phyloP scores from a whole-genome alignment of 345 rosid genomes.

The Citrus hindsii region DNA sequence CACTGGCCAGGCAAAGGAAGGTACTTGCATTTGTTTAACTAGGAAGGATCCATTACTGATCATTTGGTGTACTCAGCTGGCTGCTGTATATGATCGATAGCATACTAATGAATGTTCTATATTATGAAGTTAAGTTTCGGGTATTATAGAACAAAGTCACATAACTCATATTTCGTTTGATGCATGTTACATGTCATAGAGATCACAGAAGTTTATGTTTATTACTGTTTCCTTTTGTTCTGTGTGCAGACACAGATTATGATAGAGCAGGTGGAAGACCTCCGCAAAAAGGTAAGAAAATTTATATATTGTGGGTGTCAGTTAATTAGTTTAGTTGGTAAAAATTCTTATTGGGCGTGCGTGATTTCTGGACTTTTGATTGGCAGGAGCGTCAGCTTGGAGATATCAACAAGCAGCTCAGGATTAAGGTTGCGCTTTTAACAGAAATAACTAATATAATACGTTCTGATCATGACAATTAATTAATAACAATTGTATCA shows the following conservation, averaged over 20 bases:
- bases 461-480: too few relatives aligned
- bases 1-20: slow-evolving; percentile 74
- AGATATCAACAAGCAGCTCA: slow-evolving; percentile 83
- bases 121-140: too few relatives aligned
- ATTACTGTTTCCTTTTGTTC: neutral
- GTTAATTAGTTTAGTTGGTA: too few relatives aligned
- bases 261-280: slow-evolving; percentile 84
- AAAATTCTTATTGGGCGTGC: too few relatives aligned
- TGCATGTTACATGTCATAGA: neutral
- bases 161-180: neutral
- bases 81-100: neutral
- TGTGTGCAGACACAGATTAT: slow-evolving; percentile 58
- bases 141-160: too few relatives aligned
- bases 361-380: neutral
- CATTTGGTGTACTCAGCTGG: too few relatives aligned
- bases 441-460: too few relatives aligned
- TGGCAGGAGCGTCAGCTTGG: slow-evolving; percentile 86
- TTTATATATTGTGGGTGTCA: neutral
- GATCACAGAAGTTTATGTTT: neutral
- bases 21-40: slow-evolving; percentile 22
- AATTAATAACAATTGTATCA: neutral
- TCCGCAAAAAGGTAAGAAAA: slow-evolving; percentile 61
- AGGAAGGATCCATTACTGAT: neutral
- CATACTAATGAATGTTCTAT: neutral
- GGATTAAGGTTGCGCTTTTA: slow-evolving; percentile 46